Base-by-base conservation (phyloP, 2,329 filamentous ascomycete genomes). In the Shiraia sp. region DNA sequence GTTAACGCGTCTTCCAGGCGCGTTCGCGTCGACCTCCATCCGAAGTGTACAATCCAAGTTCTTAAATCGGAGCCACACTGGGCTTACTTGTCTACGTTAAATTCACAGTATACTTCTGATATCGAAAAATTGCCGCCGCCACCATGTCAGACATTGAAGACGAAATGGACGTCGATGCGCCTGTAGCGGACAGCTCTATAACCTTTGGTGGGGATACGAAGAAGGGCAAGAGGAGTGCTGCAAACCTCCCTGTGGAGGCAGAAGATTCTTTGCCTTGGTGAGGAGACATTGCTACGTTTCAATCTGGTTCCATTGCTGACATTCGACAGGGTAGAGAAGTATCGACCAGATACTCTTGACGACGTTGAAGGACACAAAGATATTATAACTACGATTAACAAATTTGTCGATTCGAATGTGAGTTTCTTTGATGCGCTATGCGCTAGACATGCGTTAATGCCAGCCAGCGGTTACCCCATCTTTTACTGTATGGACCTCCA, bases 351-450 rank as follows among this genome's bases (percentile, higher is more conserved):
- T 48, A 90, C 88, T 2, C 82, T 99, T 32, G 83, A 86, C 56
- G 93, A 99, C 71, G 93, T 99, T 43, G 95, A 90, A 3, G 93
- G 93, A 14, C 93, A 99, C 71, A 88, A 96, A 66, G 93, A 99
- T 71, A 97, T 99, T 63, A 83, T 99, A 51, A 85, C 91, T 4
- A 99, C 93, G 2, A 95, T 99, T 75, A 96, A 96, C 78, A 93
- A 91, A 69, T 99, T 99, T 62, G 83, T 99, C 65, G 91, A 97
- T 66, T 82, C 88, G 42, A 97, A 99, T 73, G 81, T 83, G 71
- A 22, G 70, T 38, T 16, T 12, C 10, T 5, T 6, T 7, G 3
- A 10, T n/a, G 8, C 13, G 6, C 1, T 15, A 26, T 34, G 40
- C 10, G 19, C 32, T 5, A 13, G 17, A 36, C 8, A 7, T 6